phyloP scores from a whole-genome alignment of 495 filamentous ascomycete species.

The Penicillium fimorum region DNA sequence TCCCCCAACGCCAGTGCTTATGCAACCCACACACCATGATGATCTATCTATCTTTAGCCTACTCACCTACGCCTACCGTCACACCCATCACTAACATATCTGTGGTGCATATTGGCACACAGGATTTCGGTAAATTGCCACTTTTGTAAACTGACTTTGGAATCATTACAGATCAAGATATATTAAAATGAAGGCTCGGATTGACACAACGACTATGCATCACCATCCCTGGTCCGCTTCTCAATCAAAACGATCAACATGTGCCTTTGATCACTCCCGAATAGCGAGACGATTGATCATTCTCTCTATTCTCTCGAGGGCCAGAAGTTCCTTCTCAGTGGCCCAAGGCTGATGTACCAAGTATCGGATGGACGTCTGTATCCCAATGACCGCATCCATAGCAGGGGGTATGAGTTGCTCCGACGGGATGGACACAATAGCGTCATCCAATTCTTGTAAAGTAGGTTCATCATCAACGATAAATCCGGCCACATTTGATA shows the following conservation, averaged over 20 bases:
- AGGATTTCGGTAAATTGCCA: no score
- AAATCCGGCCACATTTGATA: neutral
- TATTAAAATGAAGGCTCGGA: no score
- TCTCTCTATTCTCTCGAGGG: constrained; percentile 3
- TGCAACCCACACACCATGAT: no score
- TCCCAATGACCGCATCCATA: neutral
- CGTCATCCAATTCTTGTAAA: constrained; percentile 5
- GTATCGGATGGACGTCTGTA: constrained; percentile 8
- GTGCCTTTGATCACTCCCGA: neutral
- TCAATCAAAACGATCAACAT: neutral
- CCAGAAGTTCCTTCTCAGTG: neutral
- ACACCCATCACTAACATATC: no score
- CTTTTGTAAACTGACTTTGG: no score
- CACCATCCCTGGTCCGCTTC: no score
- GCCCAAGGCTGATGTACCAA: constrained; percentile 2
- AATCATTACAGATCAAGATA: no score
- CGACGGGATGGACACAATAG: neutral
- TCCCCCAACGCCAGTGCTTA: no score
- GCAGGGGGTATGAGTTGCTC: constrained; percentile 1
- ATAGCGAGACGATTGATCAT: neutral
- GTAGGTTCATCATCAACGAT: neutral
- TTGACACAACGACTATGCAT: no score
- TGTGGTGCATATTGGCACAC: no score
- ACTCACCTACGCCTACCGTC: no score
- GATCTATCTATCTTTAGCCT: no score